Evolutionary conservation across 2,329 filamentous ascomycete species (phyloP).

Genomic region (Aspergillus oerlinghausenensis): DNA sequence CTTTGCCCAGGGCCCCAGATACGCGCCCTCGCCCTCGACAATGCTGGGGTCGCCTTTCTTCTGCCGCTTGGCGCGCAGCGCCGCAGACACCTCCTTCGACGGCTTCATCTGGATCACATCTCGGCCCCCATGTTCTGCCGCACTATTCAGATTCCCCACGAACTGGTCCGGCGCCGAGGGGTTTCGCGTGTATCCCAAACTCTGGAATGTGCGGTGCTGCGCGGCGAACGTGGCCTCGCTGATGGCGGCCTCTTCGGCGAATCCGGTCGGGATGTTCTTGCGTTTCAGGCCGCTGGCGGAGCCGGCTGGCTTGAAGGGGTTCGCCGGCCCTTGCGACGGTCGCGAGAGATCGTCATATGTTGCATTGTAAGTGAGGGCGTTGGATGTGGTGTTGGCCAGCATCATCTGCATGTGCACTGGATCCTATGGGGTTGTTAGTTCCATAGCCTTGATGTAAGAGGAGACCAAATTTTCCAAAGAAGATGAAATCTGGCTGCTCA

Average conservation of each 20-base stretch:
- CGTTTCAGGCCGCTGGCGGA: constrained; percentile 57
- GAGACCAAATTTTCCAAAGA: neutral
- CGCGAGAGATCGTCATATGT: constrained; percentile 69
- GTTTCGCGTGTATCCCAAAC: constrained; percentile 52
- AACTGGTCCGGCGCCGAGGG: constrained; percentile 41
- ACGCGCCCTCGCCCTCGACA: constrained; percentile 80
- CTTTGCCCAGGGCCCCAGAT: constrained; percentile 91
- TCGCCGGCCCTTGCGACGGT: constrained; percentile 63
- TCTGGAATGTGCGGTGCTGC: constrained; percentile 79
- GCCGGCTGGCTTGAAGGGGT: constrained; percentile 66
- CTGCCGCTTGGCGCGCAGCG: constrained; percentile 70
- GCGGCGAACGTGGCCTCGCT: constrained; percentile 86
- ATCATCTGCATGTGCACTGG: constrained; percentile 48
- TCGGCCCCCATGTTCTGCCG: constrained; percentile 43
- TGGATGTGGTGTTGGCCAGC: constrained; percentile 49
- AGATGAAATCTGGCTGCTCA: constrained; percentile 2
- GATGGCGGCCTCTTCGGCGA: constrained; percentile 80
- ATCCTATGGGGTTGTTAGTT: constrained; percentile 43
- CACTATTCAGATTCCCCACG: constrained; percentile 46
- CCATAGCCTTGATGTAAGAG: constrained; percentile 13
- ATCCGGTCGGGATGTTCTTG: constrained; percentile 79
- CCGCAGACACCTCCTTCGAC: constrained; percentile 66
- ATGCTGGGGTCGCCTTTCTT: constrained; percentile 78
- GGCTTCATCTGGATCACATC: constrained; percentile 53
- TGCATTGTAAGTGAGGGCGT: constrained; percentile 49